phyloP scores from a whole-genome alignment of 371 early-diverging fungal species.

The Mortierella sp. region DNA sequence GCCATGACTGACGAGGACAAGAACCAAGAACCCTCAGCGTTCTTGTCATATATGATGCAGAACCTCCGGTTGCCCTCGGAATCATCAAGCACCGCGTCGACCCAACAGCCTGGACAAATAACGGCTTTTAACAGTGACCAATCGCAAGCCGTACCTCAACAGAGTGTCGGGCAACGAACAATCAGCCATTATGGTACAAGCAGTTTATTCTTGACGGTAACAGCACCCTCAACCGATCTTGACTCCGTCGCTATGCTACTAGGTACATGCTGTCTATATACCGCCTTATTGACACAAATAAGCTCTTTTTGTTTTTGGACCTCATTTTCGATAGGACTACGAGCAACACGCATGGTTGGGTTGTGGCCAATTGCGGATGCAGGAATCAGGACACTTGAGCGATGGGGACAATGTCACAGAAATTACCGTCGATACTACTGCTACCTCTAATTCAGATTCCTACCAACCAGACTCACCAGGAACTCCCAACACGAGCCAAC shows the following conservation, averaged over 20 bases:
- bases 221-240: not conserved
- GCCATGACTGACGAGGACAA: constrained; percentile 12
- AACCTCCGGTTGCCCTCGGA: constrained; percentile 11
- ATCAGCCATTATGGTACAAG: constrained; percentile 16
- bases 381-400: not conserved
- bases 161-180: not conserved
- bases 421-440: not conserved
- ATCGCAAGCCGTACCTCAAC: not conserved
- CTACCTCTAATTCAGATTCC: not conserved
- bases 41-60: constrained; percentile 30
- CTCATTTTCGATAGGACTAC: constrained; percentile 19
- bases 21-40: not conserved
- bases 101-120: not conserved
- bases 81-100: not conserved
- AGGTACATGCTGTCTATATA: not conserved
- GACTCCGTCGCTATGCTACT: not conserved
- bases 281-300: not conserved
- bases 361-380: not conserved
- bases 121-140: not conserved
- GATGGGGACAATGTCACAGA: not conserved
- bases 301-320: not conserved
- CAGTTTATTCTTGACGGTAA: constrained; percentile 39
- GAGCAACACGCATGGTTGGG: constrained; percentile 38
- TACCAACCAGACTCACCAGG: not conserved
- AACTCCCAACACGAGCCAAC: not conserved